phyloP scores from a whole-genome alignment of 306 rosid species.

The Macrotyloma uniflorum region DNA sequence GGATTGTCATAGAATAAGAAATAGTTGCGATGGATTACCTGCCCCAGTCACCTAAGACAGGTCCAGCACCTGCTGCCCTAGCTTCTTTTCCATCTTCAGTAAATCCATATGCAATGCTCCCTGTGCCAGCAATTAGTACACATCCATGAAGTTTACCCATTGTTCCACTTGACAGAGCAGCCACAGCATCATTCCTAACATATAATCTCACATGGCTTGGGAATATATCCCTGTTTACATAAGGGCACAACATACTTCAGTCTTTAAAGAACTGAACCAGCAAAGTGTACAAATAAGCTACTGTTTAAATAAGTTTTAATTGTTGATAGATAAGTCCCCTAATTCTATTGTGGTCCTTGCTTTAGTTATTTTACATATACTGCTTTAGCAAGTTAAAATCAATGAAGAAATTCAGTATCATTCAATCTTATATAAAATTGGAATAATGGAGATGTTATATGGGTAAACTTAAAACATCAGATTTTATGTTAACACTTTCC shows the following conservation, averaged over 20 bases:
- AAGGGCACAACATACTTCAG: constrained; percentile 33
- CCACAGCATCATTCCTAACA: constrained; percentile 95
- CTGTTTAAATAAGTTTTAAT: background rate
- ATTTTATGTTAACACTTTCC: background rate
- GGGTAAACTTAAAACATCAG: background rate
- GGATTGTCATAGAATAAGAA: background rate
- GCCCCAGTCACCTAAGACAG: constrained; percentile 98
- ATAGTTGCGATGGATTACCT: constrained; percentile 54
- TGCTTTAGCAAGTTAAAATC: background rate
- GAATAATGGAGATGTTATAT: background rate
- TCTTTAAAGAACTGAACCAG: constrained; percentile 9
- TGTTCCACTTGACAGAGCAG: constrained; percentile 95
- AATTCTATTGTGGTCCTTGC: background rate
- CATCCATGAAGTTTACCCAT: constrained; percentile 92
- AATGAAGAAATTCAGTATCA: constrained; percentile 10
- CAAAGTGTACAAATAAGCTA: constrained; percentile 28
- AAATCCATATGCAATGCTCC: constrained; percentile 89
- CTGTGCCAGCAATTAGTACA: constrained; percentile 93
- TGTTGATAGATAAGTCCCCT: constrained; percentile 2
- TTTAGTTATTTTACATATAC: background rate
- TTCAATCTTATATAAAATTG: constrained; percentile 12
- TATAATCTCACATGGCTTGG: constrained; percentile 75
- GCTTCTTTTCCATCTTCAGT: constrained; percentile 94
- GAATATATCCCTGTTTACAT: constrained; percentile 69
- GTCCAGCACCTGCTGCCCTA: constrained; percentile 95